Base-by-base conservation (phyloP, 192 early-diverging fungal genomes). In the Linnemannia schmuckeri region DNA sequence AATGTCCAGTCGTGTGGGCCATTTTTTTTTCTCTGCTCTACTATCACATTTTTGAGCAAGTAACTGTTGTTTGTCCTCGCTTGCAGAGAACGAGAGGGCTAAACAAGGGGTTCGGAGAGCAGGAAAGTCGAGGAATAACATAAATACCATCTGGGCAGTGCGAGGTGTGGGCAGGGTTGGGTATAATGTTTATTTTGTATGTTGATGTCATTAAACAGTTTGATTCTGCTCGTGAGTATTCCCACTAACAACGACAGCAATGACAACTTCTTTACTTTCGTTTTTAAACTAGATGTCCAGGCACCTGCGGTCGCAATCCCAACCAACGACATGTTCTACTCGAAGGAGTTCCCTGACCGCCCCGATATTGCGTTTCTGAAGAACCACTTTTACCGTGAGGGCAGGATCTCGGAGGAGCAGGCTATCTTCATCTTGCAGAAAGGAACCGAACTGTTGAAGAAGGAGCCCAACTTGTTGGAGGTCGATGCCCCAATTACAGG, bases 401-500 rank as follows among this genome's bases (percentile, higher is more conserved):
- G 98, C 20, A 94, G 97, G 30, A 91, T 99, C 78, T 94, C 96
- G 30, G 95, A 98, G 85, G 94, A 97, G 77, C 97, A 99, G 88
- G 97, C 97, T 13, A 91, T 99, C 61, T 92, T 90, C 55, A 98
- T 99, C 87, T 91, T 99, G 72, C 91, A 92, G 73, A 94, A 94
- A 68, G 97, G 95, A 38, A 96, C 96, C 38, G 94, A 95, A 70
- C 79, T 98, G 35, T 88, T 99, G 77, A 93, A 89, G 42, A 92
- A 92, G 69, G 98, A 99, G 89, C 92, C 93, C 4, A 99, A 95
- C 69, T 83, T 99, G 74, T 87, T 98, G 61, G 95, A 98, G 80
- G 92, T 99, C 55, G 95, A 95, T 77, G 96, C 97, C 27, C 98
- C 98, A 10, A 94, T 99, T 49, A 99, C 98, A 22, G 96, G 95